Evolutionary conservation across 495 filamentous ascomycete genomes (phyloP), one percentile per base, ranked within the genome.

Genomic region (Lasiosphaeria ovina): DNA sequence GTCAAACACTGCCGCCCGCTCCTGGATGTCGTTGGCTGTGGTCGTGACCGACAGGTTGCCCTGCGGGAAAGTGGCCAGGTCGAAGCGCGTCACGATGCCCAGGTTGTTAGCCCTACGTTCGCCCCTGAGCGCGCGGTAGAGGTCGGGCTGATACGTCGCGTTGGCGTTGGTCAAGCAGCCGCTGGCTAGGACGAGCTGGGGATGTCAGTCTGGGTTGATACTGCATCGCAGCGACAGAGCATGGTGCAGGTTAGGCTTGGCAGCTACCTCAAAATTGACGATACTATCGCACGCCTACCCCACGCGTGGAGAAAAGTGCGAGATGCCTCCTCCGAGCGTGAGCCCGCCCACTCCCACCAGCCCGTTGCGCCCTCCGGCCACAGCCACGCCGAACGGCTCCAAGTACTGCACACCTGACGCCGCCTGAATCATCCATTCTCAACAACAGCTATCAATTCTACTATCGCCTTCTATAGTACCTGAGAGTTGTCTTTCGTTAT

Each of bases 141-240:
- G 73, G 62, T 85, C 82, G 3, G 71, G 16, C 62, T 82, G 53
- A 9, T 57, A 51, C 4, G 45, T 71, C 1, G 69, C 63, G 4
- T 82, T 80, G 6, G 75, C 76, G 2, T 72, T 69, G 12, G 80
- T 71, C 45, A 83, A 66, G 40, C 65, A 76, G 8, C 81, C 81
- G 60, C 86, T 79, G 7, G 81, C 81, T 9, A 89, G 77, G 4
- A 88, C 85, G 7, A 88, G n/a, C n/a, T n/a, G n/a, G n/a, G n/a
- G n/a, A n/a, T n/a, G n/a, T n/a, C n/a, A n/a, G n/a, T n/a, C n/a
- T n/a, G n/a, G n/a, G n/a, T n/a, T n/a, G n/a, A n/a, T n/a, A n/a
- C n/a, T n/a, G n/a, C n/a, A n/a, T n/a, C n/a, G n/a, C n/a, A n/a
- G n/a, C n/a, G n/a, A n/a, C n/a, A n/a, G n/a, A n/a, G n/a, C n/a